Evolutionary conservation across 345 rosid genomes (phyloP), one percentile per base, ranked within the genome.

Genomic region (Bretschneidera sinensis): DNA sequence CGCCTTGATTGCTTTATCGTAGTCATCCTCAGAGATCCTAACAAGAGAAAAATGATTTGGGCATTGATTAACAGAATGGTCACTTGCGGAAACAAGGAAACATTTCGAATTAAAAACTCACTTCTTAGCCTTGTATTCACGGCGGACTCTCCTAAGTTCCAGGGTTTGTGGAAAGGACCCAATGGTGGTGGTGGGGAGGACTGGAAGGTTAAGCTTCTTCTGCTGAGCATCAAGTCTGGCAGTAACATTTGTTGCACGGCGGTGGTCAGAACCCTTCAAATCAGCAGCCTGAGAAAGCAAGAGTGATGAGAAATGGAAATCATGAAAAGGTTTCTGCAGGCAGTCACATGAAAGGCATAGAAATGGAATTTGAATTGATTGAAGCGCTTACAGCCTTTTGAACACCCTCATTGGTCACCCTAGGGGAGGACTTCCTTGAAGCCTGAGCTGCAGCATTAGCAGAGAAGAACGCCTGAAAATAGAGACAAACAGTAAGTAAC

Each of bases 41-140:
- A 20, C 39, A 31, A n/a, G 23, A 48, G 43, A 34, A 31, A 50
- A 65, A 21, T 20, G 21, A 5, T 54, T 51, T 10, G 51, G 24
- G 67, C 54, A 65, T 35, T 54, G 15, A 57, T n/a, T n/a, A n/a
- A n/a, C n/a, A n/a, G n/a, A n/a, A n/a, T n/a, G n/a, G n/a, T n/a
- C n/a, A n/a, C n/a, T n/a, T n/a, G n/a, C n/a, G n/a, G 9, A 5
- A 39, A 14, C 45, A 57, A 4, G n/a, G 15, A 17, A 56, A 25
- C 0, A 52, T 43, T 43, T 19, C 50, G 50, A 11, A 61, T 56
- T 25, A n/a, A n/a, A 16, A 14, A 67, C 92, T 78, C 71, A 83
- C 98, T 89, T 92, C 57, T 92, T 92, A 25, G 98, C 98, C 79
- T 92, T 92, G 85, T 84, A 92, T 65, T 87, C 98, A 71, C 97